A percentile compares a stretch with the other conserved stretches of the same genome.
phyloP scores from a whole-genome alignment of 106 monocot genomes.

The Narthecium ossifragum region DNA sequence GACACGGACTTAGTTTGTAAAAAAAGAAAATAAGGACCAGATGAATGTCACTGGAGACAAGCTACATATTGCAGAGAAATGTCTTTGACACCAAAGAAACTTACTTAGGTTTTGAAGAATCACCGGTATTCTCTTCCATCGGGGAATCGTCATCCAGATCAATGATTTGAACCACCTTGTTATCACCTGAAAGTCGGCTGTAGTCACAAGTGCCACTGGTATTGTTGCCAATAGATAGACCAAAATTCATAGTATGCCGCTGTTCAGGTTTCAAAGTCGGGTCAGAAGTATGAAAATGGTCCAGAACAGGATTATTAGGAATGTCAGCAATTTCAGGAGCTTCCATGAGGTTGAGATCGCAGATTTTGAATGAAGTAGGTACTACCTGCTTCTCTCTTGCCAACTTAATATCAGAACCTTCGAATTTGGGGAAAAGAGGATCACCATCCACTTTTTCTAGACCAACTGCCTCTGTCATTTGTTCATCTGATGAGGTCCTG shows the following conservation, averaged over 20 bases:
- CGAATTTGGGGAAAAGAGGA: constrained; percentile 21
- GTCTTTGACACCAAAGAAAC: constrained; percentile 5
- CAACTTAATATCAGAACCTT: constrained; percentile 19
- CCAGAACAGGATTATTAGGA: constrained; percentile 22
- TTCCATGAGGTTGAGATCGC: constrained; percentile 66
- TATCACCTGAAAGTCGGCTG: constrained; percentile 12
- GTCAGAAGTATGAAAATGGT: constrained; percentile 12
- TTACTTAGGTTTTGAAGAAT: constrained; percentile 47
- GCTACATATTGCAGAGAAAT: not conserved
- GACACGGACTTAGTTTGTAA: too few relatives aligned
- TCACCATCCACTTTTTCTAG: constrained; percentile 18
- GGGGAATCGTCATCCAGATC: constrained; percentile 53
- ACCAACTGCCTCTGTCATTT: constrained; percentile 23
- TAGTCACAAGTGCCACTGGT: constrained; percentile 11
- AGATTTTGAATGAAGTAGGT: constrained; percentile 34
- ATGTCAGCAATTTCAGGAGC: constrained; percentile 46
- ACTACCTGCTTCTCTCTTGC: constrained; percentile 38
- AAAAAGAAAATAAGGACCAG: not conserved
- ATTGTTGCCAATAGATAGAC: constrained; percentile 25
- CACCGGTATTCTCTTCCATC: constrained; percentile 14
- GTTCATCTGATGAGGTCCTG: constrained; percentile 21
- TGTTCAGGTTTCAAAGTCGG: constrained; percentile 13
- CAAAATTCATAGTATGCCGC: constrained; percentile 21
- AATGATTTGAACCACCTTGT: constrained; percentile 44
- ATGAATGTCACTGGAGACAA: not conserved